Base-by-base conservation (phyloP, 75 land plant genomes). In the Chamaecyparis obtusa region DNA sequence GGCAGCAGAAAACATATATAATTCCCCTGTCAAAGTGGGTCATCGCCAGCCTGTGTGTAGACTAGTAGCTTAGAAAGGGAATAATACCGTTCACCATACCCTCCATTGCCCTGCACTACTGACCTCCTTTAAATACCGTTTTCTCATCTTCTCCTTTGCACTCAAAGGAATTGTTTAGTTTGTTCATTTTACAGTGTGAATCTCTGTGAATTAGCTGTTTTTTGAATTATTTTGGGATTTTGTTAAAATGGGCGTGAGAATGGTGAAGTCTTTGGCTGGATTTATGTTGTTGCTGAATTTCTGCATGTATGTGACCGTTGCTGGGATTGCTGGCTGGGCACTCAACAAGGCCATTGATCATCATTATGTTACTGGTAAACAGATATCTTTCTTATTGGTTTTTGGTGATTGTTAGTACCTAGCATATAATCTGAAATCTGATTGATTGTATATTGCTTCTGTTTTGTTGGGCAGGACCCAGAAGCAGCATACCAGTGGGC, bases 271-370 rank as follows among this genome's bases (percentile, higher is more conserved):
- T n/a, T 86, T 87, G 13, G 95, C 94, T 10, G n/a, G 69, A 1
- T 57, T 89, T 32, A 90, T 94, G 75, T 67, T 96, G 88, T 54
- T 91, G 46, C 91, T 94, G 80, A 96, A 96, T 83, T 51, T 51
- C 3, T 51, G 55, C 16, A 51, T 51, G 55, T 51, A 51, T 51
- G 55, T 51, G 16, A 14, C 3, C 13, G 55, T 51, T 51, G 55
- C 55, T 51, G 55, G 16, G 2, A 51, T 51, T 14, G 55, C 16
- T 13, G 55, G 55, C 0, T 51, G 55, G 55, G 55, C 55, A 51
- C 55, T 51, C 55, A 51, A 51, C 13, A 51, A 51, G 55, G 55
- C 55, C 55, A 51, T 51, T 1, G 55, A 51, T 14, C 55, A 51
- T 51, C 15, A 91, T 30, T 94, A 92, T 75, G 64, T 90, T 74